phyloP scores from a whole-genome alignment of 2,329 filamentous ascomycete genomes.

The Arthrobotrys pseudoclavata region DNA sequence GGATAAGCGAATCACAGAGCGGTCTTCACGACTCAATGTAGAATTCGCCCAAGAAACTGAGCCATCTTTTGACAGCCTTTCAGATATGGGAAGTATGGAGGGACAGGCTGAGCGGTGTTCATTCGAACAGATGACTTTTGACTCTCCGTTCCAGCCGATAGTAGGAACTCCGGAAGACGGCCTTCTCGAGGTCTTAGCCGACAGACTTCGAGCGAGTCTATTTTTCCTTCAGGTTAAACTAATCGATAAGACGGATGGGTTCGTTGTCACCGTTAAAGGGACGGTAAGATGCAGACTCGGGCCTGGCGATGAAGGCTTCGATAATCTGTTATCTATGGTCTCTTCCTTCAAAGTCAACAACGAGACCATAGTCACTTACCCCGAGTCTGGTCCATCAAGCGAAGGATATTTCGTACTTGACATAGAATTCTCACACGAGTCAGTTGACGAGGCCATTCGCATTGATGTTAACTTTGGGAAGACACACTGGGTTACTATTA shows the following conservation, averaged over 20 bases:
- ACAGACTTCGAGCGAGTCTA: slow-evolving; percentile 8
- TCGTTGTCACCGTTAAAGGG: background rate
- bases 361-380: background rate
- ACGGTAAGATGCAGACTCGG: slow-evolving; percentile 5
- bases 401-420: background rate
- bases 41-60: background rate
- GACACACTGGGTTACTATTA: slow-evolving; percentile 3
- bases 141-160: slow-evolving; percentile 1
- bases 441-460: slow-evolving; percentile 1
- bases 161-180: background rate
- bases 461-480: slow-evolving; percentile 22
- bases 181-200: background rate
- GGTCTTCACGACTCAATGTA: slow-evolving; percentile 15
- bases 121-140: background rate
- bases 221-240: slow-evolving; percentile 19
- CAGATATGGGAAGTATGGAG: slow-evolving; percentile 3
- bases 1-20: background rate
- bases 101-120: background rate
- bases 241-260: background rate
- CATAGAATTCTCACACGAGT: slow-evolving; percentile 18
- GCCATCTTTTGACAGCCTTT: background rate
- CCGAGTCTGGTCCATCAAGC: too few species aligned
- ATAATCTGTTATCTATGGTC: background rate
- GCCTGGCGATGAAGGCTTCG: background rate
- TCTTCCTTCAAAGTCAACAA: slow-evolving; percentile 1